Percentiles rank a stretch among this genome's conserved stretches.
Conservation (phyloP, 768 basidiomycete genomes). For the Pleurotus eryngii region DNA sequence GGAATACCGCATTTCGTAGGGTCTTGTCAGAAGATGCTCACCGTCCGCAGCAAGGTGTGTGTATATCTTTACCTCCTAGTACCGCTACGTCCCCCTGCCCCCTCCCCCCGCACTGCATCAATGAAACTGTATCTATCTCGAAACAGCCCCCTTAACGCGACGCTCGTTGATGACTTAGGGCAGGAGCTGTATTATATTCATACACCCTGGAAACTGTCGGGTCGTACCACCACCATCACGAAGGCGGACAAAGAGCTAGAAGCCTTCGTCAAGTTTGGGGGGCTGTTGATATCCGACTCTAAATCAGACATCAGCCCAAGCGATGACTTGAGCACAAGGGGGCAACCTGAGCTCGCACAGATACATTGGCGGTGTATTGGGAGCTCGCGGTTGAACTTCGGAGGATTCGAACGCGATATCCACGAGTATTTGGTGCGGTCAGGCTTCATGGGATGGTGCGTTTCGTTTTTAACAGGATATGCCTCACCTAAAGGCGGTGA, state of each 20-base stretch:
- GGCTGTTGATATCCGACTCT: conserved; percentile 4
- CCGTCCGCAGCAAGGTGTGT: background rate
- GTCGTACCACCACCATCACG: conserved; percentile 7
- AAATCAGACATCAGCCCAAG: background rate
- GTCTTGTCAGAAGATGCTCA: background rate
- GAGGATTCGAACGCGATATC: conserved; percentile 21
- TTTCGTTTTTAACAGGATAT: conserved; percentile 9
- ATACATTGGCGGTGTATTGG: conserved; percentile 30
- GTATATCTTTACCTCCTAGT: background rate
- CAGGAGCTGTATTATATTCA: conserved; percentile 16
- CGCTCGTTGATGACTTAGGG: conserved; percentile 18
- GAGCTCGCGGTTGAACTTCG: conserved; percentile 26
- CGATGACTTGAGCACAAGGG: conserved; percentile 6
- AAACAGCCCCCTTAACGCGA: conserved; percentile 17
- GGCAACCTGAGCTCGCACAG: conserved; percentile 25
- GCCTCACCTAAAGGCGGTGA: background rate
- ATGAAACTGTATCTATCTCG: conserved; percentile 18
- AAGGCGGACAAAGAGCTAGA: conserved; percentile 4
- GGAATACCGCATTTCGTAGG: background rate
- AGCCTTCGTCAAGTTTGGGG: conserved; percentile 7
- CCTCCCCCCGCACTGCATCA: background rate
- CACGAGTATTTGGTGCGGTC: conserved; percentile 22
- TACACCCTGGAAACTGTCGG: conserved; percentile 20
- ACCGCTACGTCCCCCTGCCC: background rate
- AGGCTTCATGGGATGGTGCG: conserved; percentile 17